Evolutionary conservation across 495 filamentous ascomycete genomes (phyloP).

Genomic region (Penicillium macrosclerotiorum): DNA sequence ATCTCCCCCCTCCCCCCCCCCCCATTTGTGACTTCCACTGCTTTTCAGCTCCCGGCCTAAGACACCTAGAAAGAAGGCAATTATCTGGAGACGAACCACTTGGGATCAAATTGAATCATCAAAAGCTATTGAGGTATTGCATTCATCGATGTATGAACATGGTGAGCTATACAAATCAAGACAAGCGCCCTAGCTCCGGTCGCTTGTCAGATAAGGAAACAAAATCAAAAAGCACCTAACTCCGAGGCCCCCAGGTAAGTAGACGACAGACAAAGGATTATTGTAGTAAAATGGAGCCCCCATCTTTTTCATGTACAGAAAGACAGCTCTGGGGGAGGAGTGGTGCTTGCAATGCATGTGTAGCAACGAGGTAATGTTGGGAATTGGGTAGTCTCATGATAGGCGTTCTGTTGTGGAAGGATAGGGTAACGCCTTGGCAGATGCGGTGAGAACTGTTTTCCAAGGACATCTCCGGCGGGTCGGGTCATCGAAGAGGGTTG

Average conservation of each 20-base stretch:
- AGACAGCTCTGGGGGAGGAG: not conserved
- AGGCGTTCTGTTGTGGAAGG: not conserved
- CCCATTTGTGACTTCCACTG: too few species aligned
- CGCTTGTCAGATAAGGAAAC: not conserved
- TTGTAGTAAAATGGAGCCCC: slow-evolving; percentile 1
- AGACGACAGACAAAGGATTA: slow-evolving; percentile 2
- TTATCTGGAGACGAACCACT: too few species aligned
- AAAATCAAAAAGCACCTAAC: slow-evolving; percentile 9
- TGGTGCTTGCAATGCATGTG: too few species aligned
- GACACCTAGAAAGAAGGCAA: too few species aligned
- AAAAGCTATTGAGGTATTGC: slow-evolving; percentile 1
- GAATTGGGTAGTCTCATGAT: not conserved
- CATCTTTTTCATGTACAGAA: slow-evolving; percentile 8
- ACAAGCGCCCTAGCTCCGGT: slow-evolving; percentile 8
- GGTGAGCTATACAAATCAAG: slow-evolving; percentile 9
- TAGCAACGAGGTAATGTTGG: not conserved
- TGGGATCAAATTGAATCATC: not conserved
- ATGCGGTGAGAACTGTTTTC: too few species aligned
- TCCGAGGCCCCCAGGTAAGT: slow-evolving; percentile 12
- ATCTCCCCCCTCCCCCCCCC: too few species aligned
- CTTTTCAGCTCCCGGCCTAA: too few species aligned
- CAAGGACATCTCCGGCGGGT: too few species aligned
- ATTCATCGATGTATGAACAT: slow-evolving; percentile 10
- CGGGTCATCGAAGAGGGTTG: too few species aligned
- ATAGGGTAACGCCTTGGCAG: too few species aligned